A percentile compares a stretch with the other conserved stretches of the same genome.
phyloP scores from a whole-genome alignment of 2,329 filamentous ascomycete genomes.

The Clarireedia monteithiana region DNA sequence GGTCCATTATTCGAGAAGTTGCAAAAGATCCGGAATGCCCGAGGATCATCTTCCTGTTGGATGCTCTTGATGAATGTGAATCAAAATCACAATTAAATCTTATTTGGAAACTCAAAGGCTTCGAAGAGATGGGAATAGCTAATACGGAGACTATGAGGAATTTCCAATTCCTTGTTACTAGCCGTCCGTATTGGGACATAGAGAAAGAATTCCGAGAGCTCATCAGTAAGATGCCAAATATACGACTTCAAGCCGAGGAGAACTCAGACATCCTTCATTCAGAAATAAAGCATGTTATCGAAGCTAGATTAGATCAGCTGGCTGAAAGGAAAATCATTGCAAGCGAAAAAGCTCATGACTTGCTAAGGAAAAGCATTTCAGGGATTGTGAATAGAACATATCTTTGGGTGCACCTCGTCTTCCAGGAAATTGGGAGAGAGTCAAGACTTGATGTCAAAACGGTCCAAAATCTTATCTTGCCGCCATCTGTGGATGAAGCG shows the following conservation, averaged over 20 bases:
- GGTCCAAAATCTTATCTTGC: background rate
- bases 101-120: background rate
- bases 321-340: background rate
- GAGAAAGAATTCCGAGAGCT: background rate
- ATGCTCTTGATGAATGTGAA: slow-evolving; percentile 9
- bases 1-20: background rate
- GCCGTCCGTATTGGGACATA: slow-evolving; percentile 7
- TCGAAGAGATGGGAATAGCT: background rate
- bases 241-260: slow-evolving; percentile 6
- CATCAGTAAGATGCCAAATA: background rate
- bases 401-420: slow-evolving; percentile 10
- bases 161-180: slow-evolving; percentile 6
- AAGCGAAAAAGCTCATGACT: background rate
- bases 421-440: background rate
- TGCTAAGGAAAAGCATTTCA: background rate
- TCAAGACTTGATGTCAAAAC: background rate
- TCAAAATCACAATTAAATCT: background rate
- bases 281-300: slow-evolving; percentile 10
- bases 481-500: background rate
- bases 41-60: slow-evolving; percentile 3
- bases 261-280: background rate
- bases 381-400: slow-evolving; percentile 1
- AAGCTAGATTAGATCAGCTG: background rate
- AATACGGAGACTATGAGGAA: background rate
- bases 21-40: slow-evolving; percentile 1